Evolutionary conservation across 768 basidiomycete genomes (phyloP).

Genomic region (Hypholoma fasciculare): DNA sequence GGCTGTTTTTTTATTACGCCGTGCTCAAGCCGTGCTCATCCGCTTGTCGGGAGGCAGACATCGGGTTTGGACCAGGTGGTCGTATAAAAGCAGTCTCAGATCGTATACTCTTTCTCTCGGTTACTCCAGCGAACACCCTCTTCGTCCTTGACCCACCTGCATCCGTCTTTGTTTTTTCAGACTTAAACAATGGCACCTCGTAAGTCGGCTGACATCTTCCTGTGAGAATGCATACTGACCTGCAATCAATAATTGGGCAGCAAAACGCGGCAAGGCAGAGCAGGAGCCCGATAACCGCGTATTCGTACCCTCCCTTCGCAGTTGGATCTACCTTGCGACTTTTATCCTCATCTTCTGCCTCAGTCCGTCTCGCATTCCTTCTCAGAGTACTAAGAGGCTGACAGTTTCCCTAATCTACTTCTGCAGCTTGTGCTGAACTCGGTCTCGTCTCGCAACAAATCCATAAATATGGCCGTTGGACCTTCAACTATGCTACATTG

Average conservation of each 20-base stretch:
- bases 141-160: not conserved
- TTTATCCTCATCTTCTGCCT: constrained; percentile 27
- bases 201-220: not conserved
- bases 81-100: constrained; percentile 4
- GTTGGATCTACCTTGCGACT: constrained; percentile 18
- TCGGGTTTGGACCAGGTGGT: not conserved
- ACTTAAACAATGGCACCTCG: constrained; percentile 4
- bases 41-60: not conserved
- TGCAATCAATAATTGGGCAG: not conserved
- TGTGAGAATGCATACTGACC: not conserved
- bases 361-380: constrained; percentile 18
- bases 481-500: constrained; percentile 25
- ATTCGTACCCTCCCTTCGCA: constrained; percentile 14
- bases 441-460: constrained; percentile 30
- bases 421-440: constrained; percentile 24
- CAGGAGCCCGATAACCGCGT: constrained; percentile 12
- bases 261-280: not conserved
- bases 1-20: not conserved
- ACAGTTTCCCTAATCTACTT: not conserved
- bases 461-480: constrained; percentile 27
- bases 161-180: not conserved
- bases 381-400: not conserved
- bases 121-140: not conserved
- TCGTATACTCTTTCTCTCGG: not conserved
- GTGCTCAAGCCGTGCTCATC: not conserved